A percentile compares a stretch with the other conserved stretches of the same genome.
phyloP scores from a whole-genome alignment of 257 asterid genomes.

The Agastache rugosa region DNA sequence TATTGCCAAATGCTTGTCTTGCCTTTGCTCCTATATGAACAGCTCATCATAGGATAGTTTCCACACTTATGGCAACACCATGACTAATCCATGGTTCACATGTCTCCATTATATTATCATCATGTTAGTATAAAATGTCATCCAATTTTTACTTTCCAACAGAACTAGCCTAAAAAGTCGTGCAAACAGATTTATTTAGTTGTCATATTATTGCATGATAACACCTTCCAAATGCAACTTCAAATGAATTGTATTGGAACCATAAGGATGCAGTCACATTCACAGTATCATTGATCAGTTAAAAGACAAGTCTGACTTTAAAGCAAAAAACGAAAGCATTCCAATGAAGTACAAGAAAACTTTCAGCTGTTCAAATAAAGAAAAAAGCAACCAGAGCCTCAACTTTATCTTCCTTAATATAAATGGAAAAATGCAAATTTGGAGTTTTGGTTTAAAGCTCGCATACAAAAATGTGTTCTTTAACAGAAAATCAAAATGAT shows the following conservation, averaged over 20 bases:
- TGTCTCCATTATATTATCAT: background rate
- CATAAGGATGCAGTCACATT: background rate
- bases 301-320: background rate
- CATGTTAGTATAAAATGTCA: background rate
- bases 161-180: background rate
- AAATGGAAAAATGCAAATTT: background rate
- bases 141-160: constrained; percentile 16
- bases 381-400: background rate
- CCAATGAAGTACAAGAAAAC: background rate
- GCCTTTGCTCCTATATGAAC: background rate
- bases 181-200: background rate
- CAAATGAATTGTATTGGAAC: background rate
- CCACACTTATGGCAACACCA: background rate
- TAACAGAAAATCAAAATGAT: background rate
- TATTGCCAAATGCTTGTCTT: background rate
- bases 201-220: background rate
- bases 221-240: background rate
- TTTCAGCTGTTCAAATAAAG: background rate
- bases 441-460: background rate
- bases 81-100: background rate
- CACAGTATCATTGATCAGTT: constrained; percentile 23
- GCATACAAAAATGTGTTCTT: background rate
- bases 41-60: background rate
- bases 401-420: constrained; percentile 6
- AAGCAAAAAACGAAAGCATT: constrained; percentile 6